Evolutionary conservation across 768 basidiomycete species (phyloP).

Genomic region (Boletus reticuloceps): DNA sequence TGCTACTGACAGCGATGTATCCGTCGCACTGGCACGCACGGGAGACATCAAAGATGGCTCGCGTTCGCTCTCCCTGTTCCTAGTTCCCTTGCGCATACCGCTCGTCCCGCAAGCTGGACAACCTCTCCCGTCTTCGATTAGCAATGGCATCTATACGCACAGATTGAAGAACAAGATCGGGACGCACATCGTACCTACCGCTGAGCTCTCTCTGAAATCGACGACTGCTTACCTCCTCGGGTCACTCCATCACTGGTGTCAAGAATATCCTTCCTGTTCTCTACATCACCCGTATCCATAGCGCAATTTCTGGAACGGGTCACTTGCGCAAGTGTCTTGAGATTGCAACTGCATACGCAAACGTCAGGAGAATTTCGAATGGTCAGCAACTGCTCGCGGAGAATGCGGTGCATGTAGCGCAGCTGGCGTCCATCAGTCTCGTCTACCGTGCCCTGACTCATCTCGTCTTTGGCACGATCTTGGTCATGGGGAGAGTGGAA

Average conservation of each 20-base stretch:
- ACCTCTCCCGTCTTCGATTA: slow-evolving; percentile 43
- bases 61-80: slow-evolving; percentile 68
- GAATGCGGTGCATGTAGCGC: slow-evolving; percentile 59
- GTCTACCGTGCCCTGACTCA: slow-evolving; percentile 67
- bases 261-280: slow-evolving; percentile 67
- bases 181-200: slow-evolving; percentile 71
- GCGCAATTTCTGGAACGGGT: slow-evolving; percentile 54
- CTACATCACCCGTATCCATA: slow-evolving; percentile 75
- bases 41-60: slow-evolving; percentile 55
- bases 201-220: slow-evolving; percentile 62
- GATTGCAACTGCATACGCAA: slow-evolving; percentile 63
- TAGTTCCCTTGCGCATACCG: slow-evolving; percentile 60
- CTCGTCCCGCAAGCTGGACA: slow-evolving; percentile 42
- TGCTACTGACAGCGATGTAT: slow-evolving; percentile 72
- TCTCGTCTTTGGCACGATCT: slow-evolving; percentile 56
- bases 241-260: slow-evolving; percentile 53
- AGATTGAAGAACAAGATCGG: slow-evolving; percentile 79
- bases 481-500: slow-evolving; percentile 61
- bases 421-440: slow-evolving; percentile 57
- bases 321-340: slow-evolving; percentile 59
- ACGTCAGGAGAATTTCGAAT: slow-evolving; percentile 53
- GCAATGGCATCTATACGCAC: slow-evolving; percentile 69
- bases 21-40: slow-evolving; percentile 73
- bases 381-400: slow-evolving; percentile 51
- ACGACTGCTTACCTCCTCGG: slow-evolving; percentile 67